phyloP scores from a whole-genome alignment of 1,139 yeast species.

The Geotrichum aggregatum region DNA sequence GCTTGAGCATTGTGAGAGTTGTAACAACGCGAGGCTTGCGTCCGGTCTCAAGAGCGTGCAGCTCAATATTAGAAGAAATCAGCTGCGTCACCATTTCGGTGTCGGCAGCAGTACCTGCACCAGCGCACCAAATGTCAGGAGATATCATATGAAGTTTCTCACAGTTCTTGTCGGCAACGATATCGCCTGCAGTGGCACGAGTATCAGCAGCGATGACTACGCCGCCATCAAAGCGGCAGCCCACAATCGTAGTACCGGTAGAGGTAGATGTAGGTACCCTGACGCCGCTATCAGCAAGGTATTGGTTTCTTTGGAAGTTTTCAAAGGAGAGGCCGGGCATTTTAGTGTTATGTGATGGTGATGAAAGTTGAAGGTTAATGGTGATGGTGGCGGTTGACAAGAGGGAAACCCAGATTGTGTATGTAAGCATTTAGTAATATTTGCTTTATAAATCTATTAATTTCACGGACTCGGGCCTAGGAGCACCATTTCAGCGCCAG shows the following conservation, averaged over 20 bases:
- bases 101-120: constrained; percentile 99
- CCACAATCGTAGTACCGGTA: constrained; percentile 97
- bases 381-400: constrained; percentile 7
- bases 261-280: constrained; percentile 85
- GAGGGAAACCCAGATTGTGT: too few species aligned
- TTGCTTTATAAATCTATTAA: too few species aligned
- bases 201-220: constrained; percentile 98
- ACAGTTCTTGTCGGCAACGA: constrained; percentile 97
- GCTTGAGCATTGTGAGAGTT: constrained; percentile 87
- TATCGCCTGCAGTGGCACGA: constrained; percentile 92
- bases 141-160: constrained; percentile 90
- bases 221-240: constrained; percentile 86
- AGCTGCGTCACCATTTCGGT: constrained; percentile 95
- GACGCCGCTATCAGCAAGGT: constrained; percentile 65
- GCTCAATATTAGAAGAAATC: constrained; percentile 83
- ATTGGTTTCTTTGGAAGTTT: constrained; percentile 82
- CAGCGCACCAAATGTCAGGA: constrained; percentile 98
- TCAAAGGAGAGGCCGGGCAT: constrained; percentile 94
- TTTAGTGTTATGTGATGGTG: constrained; percentile 17
- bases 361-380: background rate
- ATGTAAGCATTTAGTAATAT: background rate
- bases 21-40: constrained; percentile 92
- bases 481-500: too few species aligned
- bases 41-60: constrained; percentile 76
- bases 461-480: too few species aligned